Evolutionary conservation across 2,329 filamentous ascomycete species (phyloP).

Genomic region (Pseudogymnoascus sp.): DNA sequence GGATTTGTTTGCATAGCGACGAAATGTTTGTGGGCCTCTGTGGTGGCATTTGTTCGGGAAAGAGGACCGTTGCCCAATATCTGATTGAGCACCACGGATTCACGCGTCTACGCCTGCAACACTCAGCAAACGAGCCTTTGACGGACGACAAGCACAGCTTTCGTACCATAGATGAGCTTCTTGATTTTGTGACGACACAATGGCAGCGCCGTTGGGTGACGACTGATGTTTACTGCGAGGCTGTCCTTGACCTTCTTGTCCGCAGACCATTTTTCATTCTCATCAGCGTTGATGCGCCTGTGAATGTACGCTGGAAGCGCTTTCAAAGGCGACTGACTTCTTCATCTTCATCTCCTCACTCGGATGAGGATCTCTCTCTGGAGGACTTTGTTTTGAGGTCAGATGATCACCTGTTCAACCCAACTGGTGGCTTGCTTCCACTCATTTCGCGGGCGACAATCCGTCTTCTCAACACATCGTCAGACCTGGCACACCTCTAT

Average conservation of each 20-base stretch:
- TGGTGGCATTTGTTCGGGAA: constrained; percentile 86
- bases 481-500: constrained; percentile 63
- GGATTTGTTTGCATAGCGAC: background rate
- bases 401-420: constrained; percentile 69
- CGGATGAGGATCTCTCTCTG: constrained; percentile 30
- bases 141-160: constrained; percentile 38
- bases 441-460: constrained; percentile 76
- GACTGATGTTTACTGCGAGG: constrained; percentile 69
- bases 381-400: constrained; percentile 49
- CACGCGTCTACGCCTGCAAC: constrained; percentile 55
- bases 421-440: constrained; percentile 56
- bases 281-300: constrained; percentile 82
- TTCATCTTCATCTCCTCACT: constrained; percentile 20
- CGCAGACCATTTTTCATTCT: constrained; percentile 88
- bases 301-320: constrained; percentile 74
- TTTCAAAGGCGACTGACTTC: constrained; percentile 47
- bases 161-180: constrained; percentile 53
- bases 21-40: constrained; percentile 71
- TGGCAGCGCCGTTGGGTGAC: constrained; percentile 84
- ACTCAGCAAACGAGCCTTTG: constrained; percentile 8
- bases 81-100: constrained; percentile 80
- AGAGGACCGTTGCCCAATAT: constrained; percentile 81
- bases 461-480: constrained; percentile 76
- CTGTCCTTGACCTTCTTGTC: constrained; percentile 64
- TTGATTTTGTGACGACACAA: constrained; percentile 76